Base-by-base conservation (phyloP, 2,329 filamentous ascomycete genomes). In the Cadophora luteo-olivacea region DNA sequence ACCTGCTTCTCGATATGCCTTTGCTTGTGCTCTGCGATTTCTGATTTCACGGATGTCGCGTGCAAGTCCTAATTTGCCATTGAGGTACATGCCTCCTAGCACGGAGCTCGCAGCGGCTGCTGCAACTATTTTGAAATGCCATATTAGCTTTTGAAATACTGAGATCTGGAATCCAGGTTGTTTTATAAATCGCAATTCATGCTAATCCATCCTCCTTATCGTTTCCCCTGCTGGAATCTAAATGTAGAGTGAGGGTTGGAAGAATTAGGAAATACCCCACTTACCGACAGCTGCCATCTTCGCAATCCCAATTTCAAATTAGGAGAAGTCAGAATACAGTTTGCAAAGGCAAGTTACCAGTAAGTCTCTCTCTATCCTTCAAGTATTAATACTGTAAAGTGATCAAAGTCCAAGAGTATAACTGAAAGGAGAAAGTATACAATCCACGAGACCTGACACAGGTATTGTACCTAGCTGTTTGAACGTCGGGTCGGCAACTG, bases 1-100 rank as follows among this genome's bases (percentile, higher is more conserved):
- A 88, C 87, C 76, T 48, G 84, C 84, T 77, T 82, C 81, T 4
- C 79, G 78, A 65, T 84, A 84, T 2, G 81, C 78, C 63, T 84
- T 83, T 63, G 81, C 79, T 11, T 80, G 79, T 38, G 77, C 79
- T 45, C 79, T 81, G n/a, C 80, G 68, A 12, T 79, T 79, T 14
- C 80, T 76, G n/a, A 91, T 77, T 7, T 74, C 73, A 0, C 76
- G 73, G 19, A 91, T 71, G 77, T 94, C 92, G 74, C 91, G 87
- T 52, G 80, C 77, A 61, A 94, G 76, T 76, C 91, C 87, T 73
- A 86, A 89, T 80, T 91, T 92, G 65, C 88, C 92, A 75, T 94
- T 87, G 55, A 92, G 80, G 73, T 92, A 92, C 70, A 77, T 72
- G 16, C 84, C 83, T 14, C 81, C 80, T n/a, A 82, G 79, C 41